Percentiles rank a stretch among this genome's conserved stretches.
Evolutionary conservation across 257 asterid genomes (phyloP).

Genomic region (Cynanchum wilfordii): DNA sequence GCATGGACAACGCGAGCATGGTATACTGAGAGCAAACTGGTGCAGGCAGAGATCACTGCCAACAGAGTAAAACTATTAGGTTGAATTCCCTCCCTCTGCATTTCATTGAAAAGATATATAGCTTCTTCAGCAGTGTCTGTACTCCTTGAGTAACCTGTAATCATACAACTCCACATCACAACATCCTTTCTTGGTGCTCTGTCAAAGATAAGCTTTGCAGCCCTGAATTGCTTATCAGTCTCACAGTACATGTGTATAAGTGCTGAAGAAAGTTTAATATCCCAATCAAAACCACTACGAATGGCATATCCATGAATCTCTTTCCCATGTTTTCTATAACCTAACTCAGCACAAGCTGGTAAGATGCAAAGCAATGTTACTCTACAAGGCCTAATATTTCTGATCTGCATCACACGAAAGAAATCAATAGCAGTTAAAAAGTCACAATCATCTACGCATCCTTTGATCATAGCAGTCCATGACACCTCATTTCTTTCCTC

Average conservation of each 20-base stretch:
- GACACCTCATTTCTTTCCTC: conserved; percentile 57
- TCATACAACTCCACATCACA: conserved; percentile 74
- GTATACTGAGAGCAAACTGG: conserved; percentile 33
- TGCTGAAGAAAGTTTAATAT: conserved; percentile 39
- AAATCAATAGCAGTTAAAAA: conserved; percentile 33
- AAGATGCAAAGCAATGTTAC: conserved; percentile 52
- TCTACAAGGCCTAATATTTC: conserved; percentile 43
- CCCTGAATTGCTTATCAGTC: conserved; percentile 26
- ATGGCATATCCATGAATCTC: conserved; percentile 59
- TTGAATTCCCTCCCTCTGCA: conserved; percentile 44
- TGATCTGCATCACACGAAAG: conserved; percentile 45
- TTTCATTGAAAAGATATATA: conserved; percentile 39
- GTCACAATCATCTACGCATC: conserved; percentile 38
- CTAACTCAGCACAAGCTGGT: conserved; percentile 46
- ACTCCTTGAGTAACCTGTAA: conserved; percentile 44
- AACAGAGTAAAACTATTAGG: conserved; percentile 56
- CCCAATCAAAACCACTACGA: conserved; percentile 46
- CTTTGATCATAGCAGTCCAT: conserved; percentile 74
- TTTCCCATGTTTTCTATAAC: conserved; percentile 32
- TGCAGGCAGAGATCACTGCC: conserved; percentile 53
- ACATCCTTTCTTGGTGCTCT: conserved; percentile 42
- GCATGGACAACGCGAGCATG: conserved; percentile 44
- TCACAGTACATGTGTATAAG: conserved; percentile 53
- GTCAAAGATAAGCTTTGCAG: conserved; percentile 42
- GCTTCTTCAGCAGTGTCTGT: conserved; percentile 43